phyloP scores from a whole-genome alignment of 768 basidiomycete genomes.

The Lentinula detonsa region DNA sequence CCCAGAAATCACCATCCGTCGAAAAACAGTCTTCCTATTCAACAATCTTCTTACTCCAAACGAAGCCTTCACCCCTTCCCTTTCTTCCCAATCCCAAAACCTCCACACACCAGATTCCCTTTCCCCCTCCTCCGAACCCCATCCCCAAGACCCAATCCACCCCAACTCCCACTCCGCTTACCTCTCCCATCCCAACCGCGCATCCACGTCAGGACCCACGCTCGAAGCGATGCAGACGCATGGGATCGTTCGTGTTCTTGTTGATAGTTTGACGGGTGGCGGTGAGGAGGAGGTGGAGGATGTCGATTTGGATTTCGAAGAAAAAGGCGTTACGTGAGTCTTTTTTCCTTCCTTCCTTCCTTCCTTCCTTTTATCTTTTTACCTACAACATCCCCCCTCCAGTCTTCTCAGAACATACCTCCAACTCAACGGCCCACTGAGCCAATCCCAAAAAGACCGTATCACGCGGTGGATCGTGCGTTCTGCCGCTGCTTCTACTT shows the following conservation, averaged over 20 bases:
- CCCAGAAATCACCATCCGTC: conserved; percentile 68
- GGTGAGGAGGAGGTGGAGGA: conserved; percentile 51
- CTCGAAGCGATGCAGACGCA: conserved; percentile 42
- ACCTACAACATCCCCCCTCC: background rate
- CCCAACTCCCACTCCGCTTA: conserved; percentile 70
- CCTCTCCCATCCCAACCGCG: conserved; percentile 47
- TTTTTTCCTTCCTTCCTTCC: too few species aligned
- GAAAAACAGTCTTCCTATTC: conserved; percentile 76
- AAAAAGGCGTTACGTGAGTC: conserved; percentile 7
- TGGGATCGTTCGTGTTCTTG: conserved; percentile 41
- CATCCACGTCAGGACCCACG: conserved; percentile 43
- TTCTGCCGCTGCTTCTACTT: too few species aligned
- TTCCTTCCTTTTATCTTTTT: background rate
- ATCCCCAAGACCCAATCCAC: conserved; percentile 36
- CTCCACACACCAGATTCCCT: conserved; percentile 17
- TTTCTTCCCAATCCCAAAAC: conserved; percentile 14
- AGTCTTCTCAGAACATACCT: conserved; percentile 6
- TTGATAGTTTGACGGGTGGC: conserved; percentile 44
- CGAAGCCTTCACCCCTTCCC: conserved; percentile 15
- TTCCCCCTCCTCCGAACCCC: too few species aligned
- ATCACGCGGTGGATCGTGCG: background rate
- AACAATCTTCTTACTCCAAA: conserved; percentile 60
- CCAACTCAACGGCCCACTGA: background rate
- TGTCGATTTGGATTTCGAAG: conserved; percentile 33
- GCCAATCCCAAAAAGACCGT: background rate